phyloP scores from a whole-genome alignment of 1,284 basidiomycete species.

The Volvariella volvacea region DNA sequence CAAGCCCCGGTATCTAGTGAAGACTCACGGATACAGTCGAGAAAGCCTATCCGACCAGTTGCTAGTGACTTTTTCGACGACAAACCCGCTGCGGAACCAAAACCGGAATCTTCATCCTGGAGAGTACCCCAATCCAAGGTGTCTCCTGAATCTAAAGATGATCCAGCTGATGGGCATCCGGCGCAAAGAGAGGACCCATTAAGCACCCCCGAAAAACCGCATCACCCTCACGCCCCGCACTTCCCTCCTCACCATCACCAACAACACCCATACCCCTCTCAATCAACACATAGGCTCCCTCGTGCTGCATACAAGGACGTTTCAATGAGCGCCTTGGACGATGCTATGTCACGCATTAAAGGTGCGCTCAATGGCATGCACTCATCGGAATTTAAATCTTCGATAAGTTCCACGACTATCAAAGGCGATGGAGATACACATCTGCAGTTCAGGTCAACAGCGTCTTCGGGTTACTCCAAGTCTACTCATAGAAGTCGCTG shows the following conservation, averaged over 20 bases:
- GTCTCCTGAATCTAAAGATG: too few relatives aligned
- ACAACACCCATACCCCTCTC: background rate
- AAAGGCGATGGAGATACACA: conserved; percentile 19
- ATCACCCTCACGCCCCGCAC: background rate
- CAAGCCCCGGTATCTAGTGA: too few relatives aligned
- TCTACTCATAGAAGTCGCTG: conserved; percentile 29
- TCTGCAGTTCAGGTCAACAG: too few relatives aligned
- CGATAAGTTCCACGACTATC: too few relatives aligned
- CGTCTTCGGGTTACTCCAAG: conserved; percentile 11
- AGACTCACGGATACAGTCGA: background rate
- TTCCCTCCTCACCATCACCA: background rate
- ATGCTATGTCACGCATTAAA: conserved; percentile 84
- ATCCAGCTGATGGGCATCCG: too few relatives aligned
- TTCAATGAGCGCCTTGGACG: conserved; percentile 72
- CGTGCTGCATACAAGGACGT: conserved; percentile 46
- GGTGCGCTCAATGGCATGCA: conserved; percentile 77
- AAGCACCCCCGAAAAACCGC: conserved; percentile 1
- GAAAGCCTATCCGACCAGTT: conserved; percentile 35
- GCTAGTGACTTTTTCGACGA: conserved; percentile 70
- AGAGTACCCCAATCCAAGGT: background rate
- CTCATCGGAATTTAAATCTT: conserved; percentile 22
- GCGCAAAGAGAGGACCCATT: background rate
- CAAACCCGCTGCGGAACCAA: conserved; percentile 11
- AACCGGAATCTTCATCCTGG: conserved; percentile 2
- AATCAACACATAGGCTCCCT: background rate